These are phyloP conservation scores for Chlorella sp. DNA, from an alignment of 139 green algal species.

Conservation along the genomic window DNA sequence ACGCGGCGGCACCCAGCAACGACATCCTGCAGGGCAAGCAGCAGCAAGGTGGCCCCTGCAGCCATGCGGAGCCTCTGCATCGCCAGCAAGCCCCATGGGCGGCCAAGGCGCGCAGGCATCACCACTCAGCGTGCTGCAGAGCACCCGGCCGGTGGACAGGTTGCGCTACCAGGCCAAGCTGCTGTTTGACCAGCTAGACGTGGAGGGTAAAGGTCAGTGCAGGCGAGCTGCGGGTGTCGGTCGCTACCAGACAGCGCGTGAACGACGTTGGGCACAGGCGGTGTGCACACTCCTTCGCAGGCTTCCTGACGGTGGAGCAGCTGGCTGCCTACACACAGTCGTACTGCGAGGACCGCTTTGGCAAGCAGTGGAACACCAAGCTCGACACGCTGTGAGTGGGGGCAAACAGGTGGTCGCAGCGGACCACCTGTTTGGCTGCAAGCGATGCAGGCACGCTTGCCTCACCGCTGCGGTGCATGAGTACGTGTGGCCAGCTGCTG, in stretches of 20 bases:
- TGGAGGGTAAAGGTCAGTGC: background rate
- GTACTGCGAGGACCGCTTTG: background rate
- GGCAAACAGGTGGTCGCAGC: no score
- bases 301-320: background rate
- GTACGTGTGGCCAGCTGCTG: no score
- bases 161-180: background rate
- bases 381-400: background rate
- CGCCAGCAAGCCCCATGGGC: no score
- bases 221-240: background rate
- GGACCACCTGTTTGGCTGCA: no score
- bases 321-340: background rate
- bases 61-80: no score
- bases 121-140: background rate
- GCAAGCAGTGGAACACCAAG: background rate
- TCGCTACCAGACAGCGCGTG: background rate
- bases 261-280: no score
- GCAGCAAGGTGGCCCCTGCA: no score
- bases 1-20: no score
- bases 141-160: background rate
- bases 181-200: background rate
- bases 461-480: no score
- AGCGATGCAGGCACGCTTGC: no score
- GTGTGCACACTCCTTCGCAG: background rate
- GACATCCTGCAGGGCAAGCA: no score
- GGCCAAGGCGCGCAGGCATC: no score